A percentile compares a stretch with the other conserved stretches of the same genome.
These are phyloP conservation scores for Chlorella variabilis DNA, from an alignment of 163 green algal species.

Conservation along the genomic window DNA sequence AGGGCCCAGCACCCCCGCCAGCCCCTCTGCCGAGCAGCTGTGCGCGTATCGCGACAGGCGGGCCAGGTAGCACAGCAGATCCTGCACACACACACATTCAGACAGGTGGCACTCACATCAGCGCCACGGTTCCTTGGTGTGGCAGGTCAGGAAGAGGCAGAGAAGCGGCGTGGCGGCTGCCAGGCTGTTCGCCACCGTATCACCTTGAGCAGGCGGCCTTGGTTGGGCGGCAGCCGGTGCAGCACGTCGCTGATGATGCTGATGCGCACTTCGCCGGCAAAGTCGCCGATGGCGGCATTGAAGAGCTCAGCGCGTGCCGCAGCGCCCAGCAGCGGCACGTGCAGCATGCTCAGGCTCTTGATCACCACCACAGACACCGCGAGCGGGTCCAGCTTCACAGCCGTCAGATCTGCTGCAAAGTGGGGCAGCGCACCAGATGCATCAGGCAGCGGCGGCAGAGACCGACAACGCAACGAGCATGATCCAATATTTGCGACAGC, in stretches of 20 bases:
- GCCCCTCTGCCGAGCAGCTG: conserved; percentile 15
- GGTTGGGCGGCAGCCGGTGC: background rate
- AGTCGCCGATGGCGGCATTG: background rate
- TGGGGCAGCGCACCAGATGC: background rate
- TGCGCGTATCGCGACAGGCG: conserved; percentile 30
- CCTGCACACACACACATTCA: no score
- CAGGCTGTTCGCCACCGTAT: no score
- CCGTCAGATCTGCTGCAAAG: background rate
- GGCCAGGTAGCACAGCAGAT: conserved; percentile 31
- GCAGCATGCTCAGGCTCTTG: conserved; percentile 27
- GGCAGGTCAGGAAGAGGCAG: background rate
- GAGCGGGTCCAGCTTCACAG: conserved; percentile 28
- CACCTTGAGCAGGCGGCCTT: background rate
- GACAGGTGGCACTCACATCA: no score
- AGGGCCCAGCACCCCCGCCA: conserved; percentile 40
- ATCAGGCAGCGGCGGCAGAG: background rate
- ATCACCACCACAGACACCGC: conserved; percentile 42
- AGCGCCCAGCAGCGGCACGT: background rate
- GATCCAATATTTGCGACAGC: no score
- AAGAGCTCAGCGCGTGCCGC: conserved; percentile 17
- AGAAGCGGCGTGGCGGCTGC: no score
- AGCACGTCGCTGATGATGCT: conserved; percentile 20
- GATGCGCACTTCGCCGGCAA: background rate
- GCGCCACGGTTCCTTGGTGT: no score
- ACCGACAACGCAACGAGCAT: no score